Conservation (phyloP, 2,329 filamentous ascomycete genomes). For the Diaporthe australafricana region DNA sequence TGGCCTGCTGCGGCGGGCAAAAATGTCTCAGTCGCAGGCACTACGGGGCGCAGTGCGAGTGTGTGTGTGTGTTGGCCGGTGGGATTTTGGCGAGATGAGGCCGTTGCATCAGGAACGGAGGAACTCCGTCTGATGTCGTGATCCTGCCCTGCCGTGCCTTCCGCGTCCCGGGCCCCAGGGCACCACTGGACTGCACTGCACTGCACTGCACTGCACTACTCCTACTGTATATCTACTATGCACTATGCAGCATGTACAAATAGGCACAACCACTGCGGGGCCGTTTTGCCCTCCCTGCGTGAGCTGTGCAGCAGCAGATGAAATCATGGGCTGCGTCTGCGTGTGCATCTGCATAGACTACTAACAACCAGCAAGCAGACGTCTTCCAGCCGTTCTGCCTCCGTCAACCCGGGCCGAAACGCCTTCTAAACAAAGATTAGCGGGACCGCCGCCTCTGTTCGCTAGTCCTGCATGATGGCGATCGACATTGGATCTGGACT, state of each 20-base stretch:
- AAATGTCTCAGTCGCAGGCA: conserved; percentile 28
- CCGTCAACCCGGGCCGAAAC: conserved; percentile 33
- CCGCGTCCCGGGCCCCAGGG: conserved; percentile 19
- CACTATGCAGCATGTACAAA: conserved; percentile 4
- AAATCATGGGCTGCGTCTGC: neutral
- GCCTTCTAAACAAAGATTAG: conserved; percentile 31
- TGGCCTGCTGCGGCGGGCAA: neutral
- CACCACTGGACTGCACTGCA: too few species aligned
- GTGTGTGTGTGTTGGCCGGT: conserved; percentile 17
- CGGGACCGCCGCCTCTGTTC: conserved; percentile 30
- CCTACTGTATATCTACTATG: neutral
- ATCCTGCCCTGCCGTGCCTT: conserved; percentile 23
- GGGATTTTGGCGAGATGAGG: conserved; percentile 23
- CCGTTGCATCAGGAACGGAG: conserved; percentile 22
- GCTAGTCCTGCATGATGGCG: conserved; percentile 19
- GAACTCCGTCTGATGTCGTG: conserved; percentile 11
- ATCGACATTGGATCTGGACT: conserved; percentile 27
- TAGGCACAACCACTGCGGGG: neutral
- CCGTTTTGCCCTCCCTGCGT: neutral
- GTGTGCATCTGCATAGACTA: neutral
- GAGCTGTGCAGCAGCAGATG: neutral
- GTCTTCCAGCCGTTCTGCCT: neutral
- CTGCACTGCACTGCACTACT: too few species aligned
- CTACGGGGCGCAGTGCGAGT: neutral
- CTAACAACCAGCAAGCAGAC: neutral